Base-by-base conservation (phyloP, 2,329 filamentous ascomycete genomes). In the Colletotrichum costaricense region DNA sequence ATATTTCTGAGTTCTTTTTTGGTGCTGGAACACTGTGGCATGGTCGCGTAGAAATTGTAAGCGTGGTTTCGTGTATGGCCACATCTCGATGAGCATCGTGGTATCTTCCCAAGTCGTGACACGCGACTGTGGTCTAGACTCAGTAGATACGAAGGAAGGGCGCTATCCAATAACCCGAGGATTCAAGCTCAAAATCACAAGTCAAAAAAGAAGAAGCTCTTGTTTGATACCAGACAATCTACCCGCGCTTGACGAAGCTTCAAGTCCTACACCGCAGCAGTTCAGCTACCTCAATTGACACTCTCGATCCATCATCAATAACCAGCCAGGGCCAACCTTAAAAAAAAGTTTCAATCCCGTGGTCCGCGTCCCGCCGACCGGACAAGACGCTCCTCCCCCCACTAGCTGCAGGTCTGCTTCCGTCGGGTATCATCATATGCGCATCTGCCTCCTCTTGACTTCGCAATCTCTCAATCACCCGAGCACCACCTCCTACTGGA, bases 371-470 rank as follows among this genome's bases (percentile, higher is more conserved):
- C 67, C 54, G 38, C 67, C 67, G 46, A 63, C 64, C 69, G 69
- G 69, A 72, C 56, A 38, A 68, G 69, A 63, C 35, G 38, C 69
- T 63, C 56, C 64, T 54, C 57, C 60, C 67, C 35, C 69, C 69
- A 49, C 59, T 72, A 72, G 65, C 70, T 72, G 70, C 70, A 72
- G 66, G 63, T 56, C 30, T 65, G 52, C 30, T 56, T 68, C 63
- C 63, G 49, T 57, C 38, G 38, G 38, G 38, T 42, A 42, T 42
- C 38, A 63, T 68, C 64, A 68, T 72, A 68, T 72, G 69, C 69
- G 52, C 35, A 42, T 57, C 46, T 52, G 42, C 8, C 30, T 54
- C 46, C 46, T 24, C 26, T 68, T 57, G 35, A 33, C 38, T 58
- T 68, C 38, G 64, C 69, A 55, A 57, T 57, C 57, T 26, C 63